A percentile compares a stretch with the other conserved stretches of the same genome.
Evolutionary conservation across 495 filamentous ascomycete species (phyloP).

Genomic region (Aspergillus heteromorphus): DNA sequence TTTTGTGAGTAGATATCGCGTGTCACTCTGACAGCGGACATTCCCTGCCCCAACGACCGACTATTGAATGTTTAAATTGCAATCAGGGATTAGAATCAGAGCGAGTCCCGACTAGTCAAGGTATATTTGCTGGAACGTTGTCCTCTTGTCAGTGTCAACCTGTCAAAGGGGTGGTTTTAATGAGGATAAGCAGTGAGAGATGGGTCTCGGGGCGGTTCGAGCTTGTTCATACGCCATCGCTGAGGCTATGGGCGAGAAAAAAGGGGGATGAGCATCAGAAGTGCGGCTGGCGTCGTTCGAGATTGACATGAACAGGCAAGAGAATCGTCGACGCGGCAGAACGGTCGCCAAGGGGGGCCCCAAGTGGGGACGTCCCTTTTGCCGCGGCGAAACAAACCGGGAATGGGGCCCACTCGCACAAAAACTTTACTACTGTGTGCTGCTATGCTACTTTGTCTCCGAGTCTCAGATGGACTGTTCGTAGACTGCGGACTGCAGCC

Average conservation of each 20-base stretch:
- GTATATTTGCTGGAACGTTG: not conserved
- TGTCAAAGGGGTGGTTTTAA: not conserved
- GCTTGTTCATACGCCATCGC: slow-evolving; percentile 8
- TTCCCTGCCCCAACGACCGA: not conserved
- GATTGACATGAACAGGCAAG: not conserved
- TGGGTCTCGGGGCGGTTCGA: slow-evolving; percentile 3
- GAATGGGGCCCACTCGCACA: not conserved
- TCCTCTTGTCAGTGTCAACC: not conserved
- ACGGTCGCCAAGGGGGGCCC: not conserved
- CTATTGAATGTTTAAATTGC: not conserved
- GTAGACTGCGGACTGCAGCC: too few species aligned
- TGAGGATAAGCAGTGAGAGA: slow-evolving; percentile 1
- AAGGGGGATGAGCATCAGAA: not conserved
- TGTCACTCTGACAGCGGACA: not conserved
- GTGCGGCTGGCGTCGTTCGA: not conserved
- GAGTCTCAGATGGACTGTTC: too few species aligned
- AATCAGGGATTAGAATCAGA: not conserved
- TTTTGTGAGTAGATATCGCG: not conserved
- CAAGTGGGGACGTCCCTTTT: not conserved
- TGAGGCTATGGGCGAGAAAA: slow-evolving; percentile 3
- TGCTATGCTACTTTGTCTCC: too few species aligned
- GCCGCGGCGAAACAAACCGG: not conserved
- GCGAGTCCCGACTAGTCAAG: not conserved
- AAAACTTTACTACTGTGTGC: not conserved
- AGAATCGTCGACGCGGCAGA: slow-evolving; percentile 1